Conservation (phyloP, 1,284 basidiomycete genomes). For the Anthracocystis panici-leucophaei region DNA sequence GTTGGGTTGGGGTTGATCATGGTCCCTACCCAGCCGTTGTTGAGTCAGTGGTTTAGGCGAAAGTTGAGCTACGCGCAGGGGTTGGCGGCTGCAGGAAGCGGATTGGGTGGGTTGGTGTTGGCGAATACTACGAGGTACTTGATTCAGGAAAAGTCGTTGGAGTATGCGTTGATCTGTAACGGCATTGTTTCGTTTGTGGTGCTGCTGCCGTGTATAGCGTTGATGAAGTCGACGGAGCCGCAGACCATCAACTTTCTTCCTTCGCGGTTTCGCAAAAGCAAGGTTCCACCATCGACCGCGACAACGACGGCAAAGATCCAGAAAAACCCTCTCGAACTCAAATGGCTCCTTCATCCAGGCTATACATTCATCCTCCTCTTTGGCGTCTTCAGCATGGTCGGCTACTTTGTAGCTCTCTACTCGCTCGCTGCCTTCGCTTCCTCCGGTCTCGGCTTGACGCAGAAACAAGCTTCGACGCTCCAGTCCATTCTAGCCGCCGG, state of each 20-base stretch:
- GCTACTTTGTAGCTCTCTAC: constrained; percentile 72
- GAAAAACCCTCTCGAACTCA: constrained; percentile 54
- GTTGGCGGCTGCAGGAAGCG: constrained; percentile 30
- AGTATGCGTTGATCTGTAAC: constrained; percentile 55
- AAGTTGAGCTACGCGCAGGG: constrained; percentile 41
- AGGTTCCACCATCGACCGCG: constrained; percentile 25
- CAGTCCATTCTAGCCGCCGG: constrained; percentile 71
- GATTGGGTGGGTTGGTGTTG: constrained; percentile 36
- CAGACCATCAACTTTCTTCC: constrained; percentile 29
- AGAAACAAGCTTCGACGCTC: constrained; percentile 71
- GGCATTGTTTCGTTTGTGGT: constrained; percentile 69
- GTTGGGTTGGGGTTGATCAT: constrained; percentile 56
- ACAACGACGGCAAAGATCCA: constrained; percentile 45
- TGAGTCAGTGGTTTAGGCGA: constrained; percentile 43
- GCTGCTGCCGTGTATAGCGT: constrained; percentile 67
- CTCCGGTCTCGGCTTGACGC: constrained; percentile 69
- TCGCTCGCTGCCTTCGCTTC: constrained; percentile 72
- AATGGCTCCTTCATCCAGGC: constrained; percentile 63
- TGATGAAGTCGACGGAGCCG: constrained; percentile 64
- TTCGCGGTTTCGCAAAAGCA: background rate
- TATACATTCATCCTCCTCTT: constrained; percentile 63
- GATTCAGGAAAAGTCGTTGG: constrained; percentile 46
- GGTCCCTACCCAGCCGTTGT: constrained; percentile 49
- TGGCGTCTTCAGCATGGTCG: constrained; percentile 66
- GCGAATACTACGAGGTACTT: constrained; percentile 43